Base-by-base conservation (phyloP, 2,329 filamentous ascomycete genomes). In the Mycogone perniciosa region DNA sequence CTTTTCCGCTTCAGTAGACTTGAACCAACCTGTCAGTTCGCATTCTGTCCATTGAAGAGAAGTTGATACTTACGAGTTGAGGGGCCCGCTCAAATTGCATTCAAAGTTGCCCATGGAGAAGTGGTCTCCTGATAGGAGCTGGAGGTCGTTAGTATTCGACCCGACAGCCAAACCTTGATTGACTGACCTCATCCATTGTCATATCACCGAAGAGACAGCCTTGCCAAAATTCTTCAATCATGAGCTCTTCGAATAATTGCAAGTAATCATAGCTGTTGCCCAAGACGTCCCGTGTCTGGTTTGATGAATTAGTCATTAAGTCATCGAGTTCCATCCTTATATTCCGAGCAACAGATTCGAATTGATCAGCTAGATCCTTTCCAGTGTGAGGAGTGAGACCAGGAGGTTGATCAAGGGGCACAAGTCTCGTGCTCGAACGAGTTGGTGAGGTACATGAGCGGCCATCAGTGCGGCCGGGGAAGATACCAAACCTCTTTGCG, bases 201-300 rank as follows among this genome's bases (percentile, higher is more conserved):
- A 64, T 31, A 11, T 59, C 61, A n/a, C 54, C 51, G 13, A 66
- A 66, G 1, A 67, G 40, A 1, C 60, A 46, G 5, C 39, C 51
- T 44, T 67, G 65, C 65, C 64, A 67, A 30, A 60, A 54, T 13
- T 67, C 62, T n/a, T 67, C 65, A 6, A 61, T 46, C 5, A 59
- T 34, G 7, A 65, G 40, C 10, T 58, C 50, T 11, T 63, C 55
- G n/a, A 60, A 58, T 43, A 57, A 43, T 13, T 53, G 48, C 54
- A 63, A 54, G 31, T 56, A 60, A 5, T 41, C 20, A 8, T 7
- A 13, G 7, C 46, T 30, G 31, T 40, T 34, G 8, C 5, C 3
- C 5, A n/a, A 34, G 20, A 27, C 34, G 11, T 45, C 29, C 10
- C n/a, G 41, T 1, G 11, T 34, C 5, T n/a, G 9, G n/a, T 30